Percentiles rank a stretch among this genome's conserved stretches.
Evolutionary conservation across 2,329 filamentous ascomycete genomes (phyloP).

Genomic region (Aureobasidium sp.): DNA sequence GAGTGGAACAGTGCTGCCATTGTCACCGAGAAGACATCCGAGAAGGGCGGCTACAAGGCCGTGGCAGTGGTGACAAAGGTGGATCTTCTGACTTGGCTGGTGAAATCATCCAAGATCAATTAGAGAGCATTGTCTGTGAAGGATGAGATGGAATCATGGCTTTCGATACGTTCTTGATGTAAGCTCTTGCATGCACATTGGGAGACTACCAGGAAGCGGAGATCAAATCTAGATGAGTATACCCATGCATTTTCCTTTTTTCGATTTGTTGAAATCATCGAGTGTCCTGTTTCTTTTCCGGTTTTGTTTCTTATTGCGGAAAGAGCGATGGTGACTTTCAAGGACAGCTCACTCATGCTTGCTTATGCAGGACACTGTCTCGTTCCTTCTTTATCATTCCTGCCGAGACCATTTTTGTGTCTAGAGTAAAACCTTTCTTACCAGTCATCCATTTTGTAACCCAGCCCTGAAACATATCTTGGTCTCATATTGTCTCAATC

Average conservation of each 20-base stretch:
- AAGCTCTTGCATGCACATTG: not conserved
- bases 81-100: conserved; percentile 85
- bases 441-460: not conserved
- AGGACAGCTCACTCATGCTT: not conserved
- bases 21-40: conserved; percentile 69
- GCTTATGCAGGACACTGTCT: not conserved
- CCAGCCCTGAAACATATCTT: too few species aligned
- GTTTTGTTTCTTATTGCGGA: not conserved
- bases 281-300: not conserved
- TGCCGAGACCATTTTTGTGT: not conserved
- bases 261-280: too few species aligned
- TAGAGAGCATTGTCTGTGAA: not conserved
- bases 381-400: not conserved
- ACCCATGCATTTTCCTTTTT: conserved; percentile 12
- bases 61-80: conserved; percentile 94
- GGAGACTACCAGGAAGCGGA: not conserved
- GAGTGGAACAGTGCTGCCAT: conserved; percentile 97
- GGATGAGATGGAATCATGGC: not conserved
- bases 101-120: conserved; percentile 50
- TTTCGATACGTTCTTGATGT: not conserved
- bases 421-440: not conserved
- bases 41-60: conserved; percentile 59
- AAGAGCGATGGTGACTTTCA: not conserved
- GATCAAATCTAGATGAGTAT: conserved; percentile 4
- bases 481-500: too few species aligned